Conservation (phyloP, 441 rosid genomes). For the Croton setiger region DNA sequence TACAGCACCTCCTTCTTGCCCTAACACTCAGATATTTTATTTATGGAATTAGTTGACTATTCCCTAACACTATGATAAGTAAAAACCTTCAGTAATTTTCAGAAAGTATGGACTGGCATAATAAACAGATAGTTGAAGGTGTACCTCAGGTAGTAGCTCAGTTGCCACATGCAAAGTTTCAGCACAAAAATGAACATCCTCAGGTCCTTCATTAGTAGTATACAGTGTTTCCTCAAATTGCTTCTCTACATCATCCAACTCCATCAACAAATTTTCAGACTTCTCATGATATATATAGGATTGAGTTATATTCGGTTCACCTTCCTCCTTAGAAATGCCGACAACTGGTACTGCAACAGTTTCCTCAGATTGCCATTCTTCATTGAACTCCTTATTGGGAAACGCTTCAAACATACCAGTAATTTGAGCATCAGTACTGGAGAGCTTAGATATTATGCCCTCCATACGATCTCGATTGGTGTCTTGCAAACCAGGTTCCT, state of each 20-base stretch:
- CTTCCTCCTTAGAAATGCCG: slow-evolving; percentile 29
- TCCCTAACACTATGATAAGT: neutral
- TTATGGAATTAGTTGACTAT: neutral
- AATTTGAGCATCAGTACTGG: slow-evolving; percentile 27
- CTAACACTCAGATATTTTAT: neutral
- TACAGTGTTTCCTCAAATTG: slow-evolving; percentile 29
- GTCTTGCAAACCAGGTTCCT: slow-evolving; percentile 21
- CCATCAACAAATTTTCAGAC: slow-evolving; percentile 30
- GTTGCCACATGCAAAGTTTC: slow-evolving; percentile 30
- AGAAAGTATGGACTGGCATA: neutral
- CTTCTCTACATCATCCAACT: slow-evolving; percentile 26
- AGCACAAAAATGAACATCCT: slow-evolving; percentile 27
- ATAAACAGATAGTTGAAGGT: slow-evolving; percentile 15
- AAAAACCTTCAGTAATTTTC: neutral
- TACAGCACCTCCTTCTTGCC: slow-evolving; percentile 1
- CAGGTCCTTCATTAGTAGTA: slow-evolving; percentile 35
- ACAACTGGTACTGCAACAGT: slow-evolving; percentile 22
- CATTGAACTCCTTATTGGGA: slow-evolving; percentile 22
- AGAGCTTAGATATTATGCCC: slow-evolving; percentile 17
- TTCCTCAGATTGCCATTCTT: slow-evolving; percentile 24
- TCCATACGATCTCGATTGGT: slow-evolving; percentile 20
- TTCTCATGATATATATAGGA: slow-evolving; percentile 34
- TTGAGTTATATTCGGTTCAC: slow-evolving; percentile 25
- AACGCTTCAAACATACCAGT: slow-evolving; percentile 26
- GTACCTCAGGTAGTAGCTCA: slow-evolving; percentile 45